Conservation (phyloP, 495 filamentous ascomycete species). For the Xylaria acuta region DNA sequence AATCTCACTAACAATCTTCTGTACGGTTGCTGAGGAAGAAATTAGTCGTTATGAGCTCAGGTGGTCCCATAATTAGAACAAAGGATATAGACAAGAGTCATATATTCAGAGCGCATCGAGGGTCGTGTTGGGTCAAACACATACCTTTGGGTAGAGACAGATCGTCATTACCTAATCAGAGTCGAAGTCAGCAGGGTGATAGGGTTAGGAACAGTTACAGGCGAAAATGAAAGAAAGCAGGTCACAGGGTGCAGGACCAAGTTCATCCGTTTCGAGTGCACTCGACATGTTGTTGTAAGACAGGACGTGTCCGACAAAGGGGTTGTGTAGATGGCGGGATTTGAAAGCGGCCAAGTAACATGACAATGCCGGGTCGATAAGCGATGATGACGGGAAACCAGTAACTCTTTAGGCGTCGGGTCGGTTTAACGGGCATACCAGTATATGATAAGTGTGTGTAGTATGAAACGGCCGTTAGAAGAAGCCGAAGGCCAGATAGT, state of each 20-base stretch:
- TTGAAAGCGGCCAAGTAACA: slow-evolving; percentile 5
- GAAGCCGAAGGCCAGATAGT: background rate
- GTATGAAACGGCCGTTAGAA: background rate
- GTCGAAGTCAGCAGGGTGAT: slow-evolving; percentile 32
- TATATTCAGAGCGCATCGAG: slow-evolving; percentile 18
- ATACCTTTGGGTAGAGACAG: slow-evolving; percentile 92
- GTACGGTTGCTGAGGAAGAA: slow-evolving; percentile 76
- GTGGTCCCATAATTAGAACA: background rate
- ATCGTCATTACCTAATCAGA: slow-evolving; percentile 76
- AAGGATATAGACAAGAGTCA: background rate
- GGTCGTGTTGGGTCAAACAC: slow-evolving; percentile 17
- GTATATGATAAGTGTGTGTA: background rate
- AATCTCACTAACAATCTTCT: slow-evolving; percentile 97
- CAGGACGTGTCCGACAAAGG: slow-evolving; percentile 15
- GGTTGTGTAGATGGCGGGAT: background rate
- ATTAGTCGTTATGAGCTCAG: background rate
- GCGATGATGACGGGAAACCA: background rate
- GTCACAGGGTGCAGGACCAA: background rate
- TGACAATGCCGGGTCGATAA: background rate
- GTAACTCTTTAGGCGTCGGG: background rate
- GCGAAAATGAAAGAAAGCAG: background rate
- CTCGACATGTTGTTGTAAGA: slow-evolving; percentile 15
- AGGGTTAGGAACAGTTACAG: background rate
- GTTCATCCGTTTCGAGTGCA: no score
- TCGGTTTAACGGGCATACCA: background rate